Conservation (phyloP, 192 early-diverging fungal species). For the Coemansia guatemalensis region DNA sequence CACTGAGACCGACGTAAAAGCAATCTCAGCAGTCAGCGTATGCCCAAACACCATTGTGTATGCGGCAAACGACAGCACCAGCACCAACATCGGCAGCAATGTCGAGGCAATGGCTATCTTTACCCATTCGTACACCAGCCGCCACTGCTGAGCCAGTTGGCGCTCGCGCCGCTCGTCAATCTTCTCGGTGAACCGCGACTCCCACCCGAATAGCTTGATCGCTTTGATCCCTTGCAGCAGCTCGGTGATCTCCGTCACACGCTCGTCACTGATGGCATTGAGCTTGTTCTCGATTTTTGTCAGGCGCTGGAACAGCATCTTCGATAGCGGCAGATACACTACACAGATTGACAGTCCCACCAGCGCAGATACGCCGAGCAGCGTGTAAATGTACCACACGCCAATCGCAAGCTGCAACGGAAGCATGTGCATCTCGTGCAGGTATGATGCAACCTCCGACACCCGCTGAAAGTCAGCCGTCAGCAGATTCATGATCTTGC, state of each 20-base stretch:
- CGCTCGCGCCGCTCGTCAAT: conserved; percentile 62
- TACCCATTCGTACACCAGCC: conserved; percentile 56
- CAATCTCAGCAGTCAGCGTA: conserved; percentile 60
- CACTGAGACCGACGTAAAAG: conserved; percentile 71
- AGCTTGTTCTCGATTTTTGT: conserved; percentile 60
- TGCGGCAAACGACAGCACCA: conserved; percentile 58
- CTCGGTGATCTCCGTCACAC: conserved; percentile 79
- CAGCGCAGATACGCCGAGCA: conserved; percentile 81
- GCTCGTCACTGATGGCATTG: conserved; percentile 67
- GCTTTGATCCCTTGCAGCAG: conserved; percentile 85
- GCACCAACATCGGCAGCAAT: conserved; percentile 62
- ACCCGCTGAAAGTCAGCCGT: conserved; percentile 70
- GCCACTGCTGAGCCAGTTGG: conserved; percentile 61
- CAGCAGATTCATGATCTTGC: conserved; percentile 74
- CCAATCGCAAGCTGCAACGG: conserved; percentile 67
- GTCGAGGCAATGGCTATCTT: conserved; percentile 55
- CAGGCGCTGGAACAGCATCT: conserved; percentile 52
- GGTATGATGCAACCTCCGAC: conserved; percentile 54
- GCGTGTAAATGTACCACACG: conserved; percentile 64
- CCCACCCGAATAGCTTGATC: conserved; percentile 90
- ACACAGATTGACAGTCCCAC: conserved; percentile 70
- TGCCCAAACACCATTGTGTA: conserved; percentile 62
- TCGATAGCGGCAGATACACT: conserved; percentile 58
- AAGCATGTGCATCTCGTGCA: conserved; percentile 61
- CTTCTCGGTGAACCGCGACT: conserved; percentile 65